phyloP scores from a whole-genome alignment of 345 rosid species.

The Schrenkiella parvula region DNA sequence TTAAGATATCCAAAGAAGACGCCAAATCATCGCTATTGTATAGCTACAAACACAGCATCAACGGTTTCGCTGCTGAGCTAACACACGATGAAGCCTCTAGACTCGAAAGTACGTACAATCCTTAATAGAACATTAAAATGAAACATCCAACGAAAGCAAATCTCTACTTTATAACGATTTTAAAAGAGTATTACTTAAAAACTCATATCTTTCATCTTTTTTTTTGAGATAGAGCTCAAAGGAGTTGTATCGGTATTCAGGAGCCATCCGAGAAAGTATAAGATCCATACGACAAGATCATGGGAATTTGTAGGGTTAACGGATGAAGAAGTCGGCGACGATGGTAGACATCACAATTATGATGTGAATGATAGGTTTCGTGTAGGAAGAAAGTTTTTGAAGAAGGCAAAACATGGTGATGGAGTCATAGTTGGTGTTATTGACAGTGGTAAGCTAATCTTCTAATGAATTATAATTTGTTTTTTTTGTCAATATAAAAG shows the following conservation, averaged over 20 bases:
- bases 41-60: slow-evolving; percentile 77
- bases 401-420: slow-evolving; percentile 51
- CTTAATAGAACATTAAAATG: not conserved
- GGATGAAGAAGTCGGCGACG: slow-evolving; percentile 10
- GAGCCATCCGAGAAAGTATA: slow-evolving; percentile 39
- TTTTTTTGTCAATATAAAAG: not conserved
- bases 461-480: not conserved
- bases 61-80: slow-evolving; percentile 65
- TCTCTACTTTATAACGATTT: not conserved
- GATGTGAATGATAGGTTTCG: not conserved
- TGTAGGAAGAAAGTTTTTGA: slow-evolving; percentile 23
- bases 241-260: slow-evolving; percentile 50
- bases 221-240: slow-evolving; percentile 34
- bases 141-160: not conserved
- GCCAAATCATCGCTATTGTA: slow-evolving; percentile 58
- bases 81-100: slow-evolving; percentile 58
- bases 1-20: slow-evolving; percentile 49
- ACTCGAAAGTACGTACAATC: slow-evolving; percentile 23
- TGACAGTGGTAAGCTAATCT: slow-evolving; percentile 50
- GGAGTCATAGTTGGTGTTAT: slow-evolving; percentile 57
- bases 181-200: not conserved
- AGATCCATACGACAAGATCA: slow-evolving; percentile 67
- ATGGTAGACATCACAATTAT: not conserved
- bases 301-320: slow-evolving; percentile 73
- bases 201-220: not conserved